These are phyloP conservation scores for Leucogyrophana mollusca DNA, from an alignment of 768 basidiomycete species.

Conservation along the genomic window DNA sequence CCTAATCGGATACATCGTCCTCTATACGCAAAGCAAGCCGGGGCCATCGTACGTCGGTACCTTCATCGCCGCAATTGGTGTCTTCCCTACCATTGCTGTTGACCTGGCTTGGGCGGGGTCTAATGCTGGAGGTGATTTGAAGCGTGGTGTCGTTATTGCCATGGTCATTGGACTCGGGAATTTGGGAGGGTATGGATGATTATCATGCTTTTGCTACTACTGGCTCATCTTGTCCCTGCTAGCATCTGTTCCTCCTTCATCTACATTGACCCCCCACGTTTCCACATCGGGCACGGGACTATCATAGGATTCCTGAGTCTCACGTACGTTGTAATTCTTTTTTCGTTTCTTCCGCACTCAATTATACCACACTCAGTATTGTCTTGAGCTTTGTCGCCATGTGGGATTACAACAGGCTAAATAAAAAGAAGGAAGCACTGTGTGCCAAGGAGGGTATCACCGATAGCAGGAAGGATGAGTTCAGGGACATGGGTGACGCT, in stretches of 20 bases:
- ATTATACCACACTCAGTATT: slow-evolving; percentile 39
- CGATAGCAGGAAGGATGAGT: slow-evolving; percentile 37
- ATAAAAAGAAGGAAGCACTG: slow-evolving; percentile 44
- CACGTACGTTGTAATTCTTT: slow-evolving; percentile 12
- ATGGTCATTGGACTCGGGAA: slow-evolving; percentile 57
- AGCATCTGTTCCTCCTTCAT: slow-evolving; percentile 44
- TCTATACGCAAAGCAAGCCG: slow-evolving; percentile 33
- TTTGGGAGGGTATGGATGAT: slow-evolving; percentile 45
- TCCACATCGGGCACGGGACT: slow-evolving; percentile 36
- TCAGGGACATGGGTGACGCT: slow-evolving; percentile 47
- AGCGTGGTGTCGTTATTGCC: slow-evolving; percentile 50
- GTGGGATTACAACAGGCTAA: slow-evolving; percentile 48
- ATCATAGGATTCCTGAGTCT: slow-evolving; percentile 35
- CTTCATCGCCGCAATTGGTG: slow-evolving; percentile 50
- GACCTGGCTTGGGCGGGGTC: slow-evolving; percentile 54
- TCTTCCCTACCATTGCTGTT: slow-evolving; percentile 49
- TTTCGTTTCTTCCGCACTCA: slow-evolving; percentile 15
- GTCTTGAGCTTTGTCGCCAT: slow-evolving; percentile 41
- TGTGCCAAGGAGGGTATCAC: slow-evolving; percentile 46
- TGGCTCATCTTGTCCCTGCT: background rate
- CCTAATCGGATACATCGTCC: slow-evolving; percentile 50
- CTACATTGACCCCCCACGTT: slow-evolving; percentile 37
- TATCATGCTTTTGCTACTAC: slow-evolving; percentile 23
- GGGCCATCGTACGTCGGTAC: slow-evolving; percentile 42
- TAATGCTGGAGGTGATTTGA: slow-evolving; percentile 55